Base-by-base conservation (phyloP, 495 filamentous ascomycete genomes). In the Thermothielavioides terrestris region DNA sequence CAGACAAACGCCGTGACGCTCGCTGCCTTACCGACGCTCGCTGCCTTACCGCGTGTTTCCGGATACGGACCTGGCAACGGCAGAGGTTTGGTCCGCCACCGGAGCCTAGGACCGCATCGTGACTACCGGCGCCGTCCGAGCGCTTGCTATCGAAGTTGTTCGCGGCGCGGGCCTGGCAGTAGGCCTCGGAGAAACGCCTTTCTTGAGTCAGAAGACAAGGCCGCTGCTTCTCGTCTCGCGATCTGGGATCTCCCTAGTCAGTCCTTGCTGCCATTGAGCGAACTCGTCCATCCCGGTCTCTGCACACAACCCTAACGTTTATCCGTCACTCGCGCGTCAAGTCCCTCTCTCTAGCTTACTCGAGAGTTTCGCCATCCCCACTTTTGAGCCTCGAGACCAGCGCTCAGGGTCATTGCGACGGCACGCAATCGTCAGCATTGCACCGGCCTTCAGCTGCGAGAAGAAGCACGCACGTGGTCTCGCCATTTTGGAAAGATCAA, bases 161-260 rank as follows among this genome's bases (percentile, higher is more conserved):
- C 31, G 46, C 41, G 46, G 34, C n/a, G 45, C 25, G 31, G 5
- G 22, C 36, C 30, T 26, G 18, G 14, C 43, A 10, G 36, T 35
- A 42, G 21, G 17, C 7, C 21, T n/a, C 18, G 17, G 17, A 12
- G 34, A 43, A 48, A 18, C 38, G 41, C 34, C 37, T 37, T 41
- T 34, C 23, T 36, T 26, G 10, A 14, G 22, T 35, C 15, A n/a
- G 18, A 36, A 35, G 25, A 12, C 42, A 36, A 49, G 28, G 32
- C 45, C 3, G 23, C 31, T 26, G 20, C 40, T 40, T 55, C 46
- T 51, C 31, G 51, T 32, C 27, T 44, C 22, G 28, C 28, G 40
- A 43, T 51, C 59, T 52, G 37, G 61, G 58, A 57, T 64, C 49
- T 46, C 54, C 61, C 63, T 47, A 50, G 63, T 55, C 42, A 12